Base-by-base conservation (phyloP, 1,284 basidiomycete genomes). In the Sporisorium iseilematis-ciliati region DNA sequence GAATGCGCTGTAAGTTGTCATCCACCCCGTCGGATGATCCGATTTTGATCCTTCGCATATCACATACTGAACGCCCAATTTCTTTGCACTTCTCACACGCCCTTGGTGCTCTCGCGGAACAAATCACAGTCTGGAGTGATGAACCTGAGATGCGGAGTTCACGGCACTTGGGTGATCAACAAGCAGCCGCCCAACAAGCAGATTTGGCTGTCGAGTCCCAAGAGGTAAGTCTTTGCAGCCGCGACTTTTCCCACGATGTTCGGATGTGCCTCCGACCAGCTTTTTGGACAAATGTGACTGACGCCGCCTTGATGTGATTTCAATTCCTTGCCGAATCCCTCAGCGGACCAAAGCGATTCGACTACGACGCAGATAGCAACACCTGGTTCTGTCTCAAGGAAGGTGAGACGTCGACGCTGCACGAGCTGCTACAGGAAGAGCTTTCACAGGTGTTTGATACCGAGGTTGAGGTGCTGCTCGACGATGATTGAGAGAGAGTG, bases 141-240 rank as follows among this genome's bases (percentile, higher is more conserved):
- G 65, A 99, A 94, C 2, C 89, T 98, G 55, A 88, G 89, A 51
- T 88, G 97, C 20, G 94, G 92, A 38, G 88, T 89, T 8, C 88
- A 92, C 70, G 95, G 95, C 20, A 98, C 93, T n/a, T 99, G 97
- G 87, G 96, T 98, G 43, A 93, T 99, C 87, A 99, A 99, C 88
- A 99, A 99, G 88, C 96, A 99, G 86, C 96, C 96, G 10, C 96
- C 97, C 6, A 98, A 98, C 85, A 94, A 95, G 86, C 97, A 99
- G 86, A 98, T 99, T 83, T 99, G 96, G 96, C 88, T 99, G 35
- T 95, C 93, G 12, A 96, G 94, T 38, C 96, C 96, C 0, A 74
- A 64, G 25, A 81, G 78, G 81, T 83, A 59, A 12, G 80, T 62
- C 20, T 38, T 29, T 1, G 12, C n/a, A n/a, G 26, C 18, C 20